A percentile compares a stretch with the other conserved stretches of the same genome.
Conservation (phyloP, 768 basidiomycete species). For the Kwoniella shandongensis region DNA sequence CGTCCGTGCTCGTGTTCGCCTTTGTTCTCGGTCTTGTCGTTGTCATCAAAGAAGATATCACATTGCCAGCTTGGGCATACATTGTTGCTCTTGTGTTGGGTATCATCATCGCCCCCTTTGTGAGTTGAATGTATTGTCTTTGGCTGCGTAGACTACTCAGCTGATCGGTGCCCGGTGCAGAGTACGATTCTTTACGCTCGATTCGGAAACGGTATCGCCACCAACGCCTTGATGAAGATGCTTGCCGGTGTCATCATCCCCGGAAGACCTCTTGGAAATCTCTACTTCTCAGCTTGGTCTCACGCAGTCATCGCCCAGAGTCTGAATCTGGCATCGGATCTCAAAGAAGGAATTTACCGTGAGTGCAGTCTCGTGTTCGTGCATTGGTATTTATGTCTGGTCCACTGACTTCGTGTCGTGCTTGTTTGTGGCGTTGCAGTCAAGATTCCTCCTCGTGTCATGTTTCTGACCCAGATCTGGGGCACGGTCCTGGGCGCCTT, state of each 20-base stretch:
- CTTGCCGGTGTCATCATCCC: neutral
- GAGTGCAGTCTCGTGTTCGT: no score
- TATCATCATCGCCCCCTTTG: conserved; percentile 8
- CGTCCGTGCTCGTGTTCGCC: neutral
- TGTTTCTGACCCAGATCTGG: conserved; percentile 23
- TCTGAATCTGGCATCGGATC: conserved; percentile 4
- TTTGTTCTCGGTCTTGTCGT: neutral
- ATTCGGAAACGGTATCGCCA: conserved; percentile 65
- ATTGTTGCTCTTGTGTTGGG: conserved; percentile 38
- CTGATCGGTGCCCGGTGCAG: no score
- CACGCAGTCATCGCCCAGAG: no score
- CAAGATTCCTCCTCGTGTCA: conserved; percentile 13
- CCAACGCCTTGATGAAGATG: conserved; percentile 61
- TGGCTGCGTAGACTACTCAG: no score
- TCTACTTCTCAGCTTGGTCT: neutral
- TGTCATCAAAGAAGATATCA: neutral
- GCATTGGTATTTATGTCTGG: no score
- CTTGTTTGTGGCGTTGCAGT: neutral
- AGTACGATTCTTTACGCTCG: no score
- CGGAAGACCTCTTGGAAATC: neutral
- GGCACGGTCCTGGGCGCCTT: conserved; percentile 18
- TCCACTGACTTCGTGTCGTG: no score
- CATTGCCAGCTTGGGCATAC: neutral
- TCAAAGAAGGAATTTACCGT: conserved; percentile 12
- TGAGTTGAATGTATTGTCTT: neutral